Conservation (phyloP, 257 asterid genomes). For the Ilex aquifolium region DNA sequence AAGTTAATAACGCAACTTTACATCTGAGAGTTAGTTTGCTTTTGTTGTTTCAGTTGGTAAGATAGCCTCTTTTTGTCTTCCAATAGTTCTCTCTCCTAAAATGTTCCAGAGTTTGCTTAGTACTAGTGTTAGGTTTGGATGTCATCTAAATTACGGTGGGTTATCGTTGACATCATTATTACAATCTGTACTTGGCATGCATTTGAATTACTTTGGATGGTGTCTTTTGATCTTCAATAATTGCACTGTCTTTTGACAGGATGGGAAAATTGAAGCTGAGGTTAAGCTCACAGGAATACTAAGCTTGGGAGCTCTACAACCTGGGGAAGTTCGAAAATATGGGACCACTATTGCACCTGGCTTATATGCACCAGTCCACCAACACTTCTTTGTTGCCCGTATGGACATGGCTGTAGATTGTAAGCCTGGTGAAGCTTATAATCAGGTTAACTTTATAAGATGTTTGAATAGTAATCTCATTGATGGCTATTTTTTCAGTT, state of each 20-base stretch:
- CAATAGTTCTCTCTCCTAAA: too few relatives aligned
- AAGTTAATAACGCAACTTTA: not conserved
- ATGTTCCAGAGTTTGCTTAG: too few relatives aligned
- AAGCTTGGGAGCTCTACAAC: conserved; percentile 38
- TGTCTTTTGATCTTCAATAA: too few relatives aligned
- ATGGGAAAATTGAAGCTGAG: conserved; percentile 31
- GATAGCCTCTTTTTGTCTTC: too few relatives aligned
- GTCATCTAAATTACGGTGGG: too few relatives aligned
- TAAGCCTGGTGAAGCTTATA: conserved; percentile 29
- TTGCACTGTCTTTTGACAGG: conserved; percentile 11
- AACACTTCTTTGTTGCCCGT: conserved; percentile 33
- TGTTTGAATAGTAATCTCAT: too few relatives aligned
- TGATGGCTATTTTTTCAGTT: too few relatives aligned
- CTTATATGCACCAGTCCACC: conserved; percentile 32
- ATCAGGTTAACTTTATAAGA: conserved; percentile 14
- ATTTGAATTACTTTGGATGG: too few relatives aligned
- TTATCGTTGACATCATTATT: conserved; percentile 1
- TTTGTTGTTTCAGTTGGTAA: too few relatives aligned
- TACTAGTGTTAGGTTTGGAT: too few relatives aligned
- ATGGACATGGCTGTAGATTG: conserved; percentile 37
- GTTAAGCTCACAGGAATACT: conserved; percentile 30
- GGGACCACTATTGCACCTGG: conserved; percentile 35
- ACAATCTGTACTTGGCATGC: too few relatives aligned
- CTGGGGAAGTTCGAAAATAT: conserved; percentile 33
- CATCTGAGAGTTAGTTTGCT: not conserved